Conservation (phyloP, 169 alveolate species). For the Plasmodium yoelii region DNA sequence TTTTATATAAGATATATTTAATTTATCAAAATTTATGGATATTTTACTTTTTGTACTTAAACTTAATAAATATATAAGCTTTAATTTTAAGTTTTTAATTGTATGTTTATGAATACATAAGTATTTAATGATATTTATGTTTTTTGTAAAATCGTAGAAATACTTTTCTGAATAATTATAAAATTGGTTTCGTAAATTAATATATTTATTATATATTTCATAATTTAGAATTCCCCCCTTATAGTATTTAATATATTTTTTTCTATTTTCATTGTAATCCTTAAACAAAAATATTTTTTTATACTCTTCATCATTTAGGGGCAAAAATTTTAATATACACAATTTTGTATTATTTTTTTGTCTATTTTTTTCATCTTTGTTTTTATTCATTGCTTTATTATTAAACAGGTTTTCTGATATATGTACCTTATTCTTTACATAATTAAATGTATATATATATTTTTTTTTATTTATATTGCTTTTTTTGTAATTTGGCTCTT, state of each 20-base stretch:
- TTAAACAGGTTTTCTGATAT: neutral
- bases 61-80: slow-evolving; percentile 30
- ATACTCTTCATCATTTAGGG: slow-evolving; percentile 37
- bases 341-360: neutral
- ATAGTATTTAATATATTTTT: slow-evolving; percentile 37
- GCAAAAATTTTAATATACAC: slow-evolving; percentile 42
- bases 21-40: slow-evolving; percentile 19
- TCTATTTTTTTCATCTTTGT: neutral
- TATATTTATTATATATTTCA: slow-evolving; percentile 15
- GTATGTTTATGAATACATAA: slow-evolving; percentile 30
- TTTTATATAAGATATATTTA: slow-evolving; percentile 38
- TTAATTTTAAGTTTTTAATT: slow-evolving; percentile 23
- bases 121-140: slow-evolving; percentile 18
- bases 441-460: slow-evolving; percentile 1
- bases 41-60: slow-evolving; percentile 35
- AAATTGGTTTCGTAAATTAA: slow-evolving; percentile 14
- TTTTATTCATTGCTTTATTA: neutral
- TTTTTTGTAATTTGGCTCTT: neutral
- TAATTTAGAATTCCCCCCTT: slow-evolving; percentile 13
- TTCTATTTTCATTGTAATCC: slow-evolving; percentile 64
- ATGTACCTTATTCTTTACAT: slow-evolving; percentile 19
- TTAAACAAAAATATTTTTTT: slow-evolving; percentile 44
- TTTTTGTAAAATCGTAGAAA: slow-evolving; percentile 22
- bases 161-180: slow-evolving; percentile 14
- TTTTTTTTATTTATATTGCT: neutral